phyloP scores from a whole-genome alignment of 169 alveolate genomes.

The Cryptosporidium canis region DNA sequence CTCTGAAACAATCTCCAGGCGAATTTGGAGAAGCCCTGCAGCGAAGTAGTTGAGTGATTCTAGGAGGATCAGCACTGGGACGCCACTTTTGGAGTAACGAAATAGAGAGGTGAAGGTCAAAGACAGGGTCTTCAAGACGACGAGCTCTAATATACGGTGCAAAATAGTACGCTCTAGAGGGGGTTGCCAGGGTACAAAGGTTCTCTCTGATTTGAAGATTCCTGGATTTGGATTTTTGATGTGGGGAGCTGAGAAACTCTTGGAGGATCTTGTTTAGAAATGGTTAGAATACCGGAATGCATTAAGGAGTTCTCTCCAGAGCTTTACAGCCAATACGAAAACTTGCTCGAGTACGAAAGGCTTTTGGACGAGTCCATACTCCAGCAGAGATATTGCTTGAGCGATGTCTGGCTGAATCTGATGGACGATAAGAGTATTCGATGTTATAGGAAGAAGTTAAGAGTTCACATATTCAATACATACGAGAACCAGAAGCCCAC shows the following conservation, averaged over 20 bases:
- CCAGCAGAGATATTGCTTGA: constrained; percentile 59
- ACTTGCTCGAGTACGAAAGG: constrained; percentile 43
- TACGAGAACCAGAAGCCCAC: constrained; percentile 59
- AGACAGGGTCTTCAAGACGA: no score
- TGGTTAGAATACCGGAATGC: constrained; percentile 54
- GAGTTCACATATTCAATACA: constrained; percentile 76
- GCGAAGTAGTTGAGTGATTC: no score
- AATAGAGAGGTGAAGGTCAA: no score
- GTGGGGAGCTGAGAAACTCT: background rate
- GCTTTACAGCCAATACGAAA: constrained; percentile 40
- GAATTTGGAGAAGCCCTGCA: background rate
- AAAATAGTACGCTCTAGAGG: no score
- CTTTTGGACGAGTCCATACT: constrained; percentile 62
- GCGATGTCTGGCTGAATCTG: constrained; percentile 68
- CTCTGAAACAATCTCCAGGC: background rate
- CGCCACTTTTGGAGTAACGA: no score
- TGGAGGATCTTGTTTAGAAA: background rate
- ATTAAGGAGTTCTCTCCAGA: constrained; percentile 57
- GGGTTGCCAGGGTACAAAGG: background rate
- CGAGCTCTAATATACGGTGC: no score
- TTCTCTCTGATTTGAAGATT: background rate
- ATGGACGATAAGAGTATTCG: constrained; percentile 71
- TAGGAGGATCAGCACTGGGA: no score
- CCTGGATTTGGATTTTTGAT: background rate
- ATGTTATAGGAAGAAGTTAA: constrained; percentile 64